phyloP scores from a whole-genome alignment of 495 filamentous ascomycete genomes.

The Tuber calosporum region DNA sequence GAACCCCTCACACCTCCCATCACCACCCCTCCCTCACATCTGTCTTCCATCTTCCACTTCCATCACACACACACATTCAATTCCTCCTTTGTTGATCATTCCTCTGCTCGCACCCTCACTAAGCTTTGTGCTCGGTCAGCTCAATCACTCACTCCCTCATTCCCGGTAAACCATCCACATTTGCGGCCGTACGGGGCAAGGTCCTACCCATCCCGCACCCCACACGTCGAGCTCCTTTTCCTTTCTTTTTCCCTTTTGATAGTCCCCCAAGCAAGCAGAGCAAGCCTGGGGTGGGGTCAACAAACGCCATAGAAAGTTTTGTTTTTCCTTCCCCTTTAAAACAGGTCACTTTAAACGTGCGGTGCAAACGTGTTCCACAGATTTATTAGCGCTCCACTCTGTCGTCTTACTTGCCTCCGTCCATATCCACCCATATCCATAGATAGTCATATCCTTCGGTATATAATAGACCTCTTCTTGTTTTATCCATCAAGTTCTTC shows the following conservation, averaged over 20 bases:
- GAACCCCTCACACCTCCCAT: constrained; percentile 9
- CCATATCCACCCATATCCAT: no score
- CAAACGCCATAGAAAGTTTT: constrained; percentile 1
- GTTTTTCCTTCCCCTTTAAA: constrained; percentile 18
- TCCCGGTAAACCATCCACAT: constrained; percentile 25
- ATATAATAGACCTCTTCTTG: constrained; percentile 38
- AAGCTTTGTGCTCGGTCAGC: constrained; percentile 27
- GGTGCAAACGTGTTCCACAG: constrained; percentile 32
- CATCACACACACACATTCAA: background rate
- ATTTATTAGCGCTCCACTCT: constrained; percentile 21
- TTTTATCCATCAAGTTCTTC: constrained; percentile 17
- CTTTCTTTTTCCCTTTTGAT: constrained; percentile 14
- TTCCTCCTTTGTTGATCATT: constrained; percentile 8
- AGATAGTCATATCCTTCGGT: constrained; percentile 35
- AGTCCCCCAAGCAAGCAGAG: constrained; percentile 30
- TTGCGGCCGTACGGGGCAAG: constrained; percentile 1
- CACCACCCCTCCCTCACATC: constrained; percentile 10
- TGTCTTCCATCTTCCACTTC: constrained; percentile 10
- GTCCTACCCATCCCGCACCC: constrained; percentile 16
- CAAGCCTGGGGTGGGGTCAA: constrained; percentile 21
- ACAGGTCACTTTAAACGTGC: constrained; percentile 35
- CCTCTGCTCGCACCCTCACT: constrained; percentile 28
- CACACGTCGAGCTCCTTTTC: constrained; percentile 25
- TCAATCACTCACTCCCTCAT: constrained; percentile 24
- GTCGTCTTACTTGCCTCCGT: constrained; percentile 12